phyloP scores from a whole-genome alignment of 768 basidiomycete species.

The Mycena belliarum region DNA sequence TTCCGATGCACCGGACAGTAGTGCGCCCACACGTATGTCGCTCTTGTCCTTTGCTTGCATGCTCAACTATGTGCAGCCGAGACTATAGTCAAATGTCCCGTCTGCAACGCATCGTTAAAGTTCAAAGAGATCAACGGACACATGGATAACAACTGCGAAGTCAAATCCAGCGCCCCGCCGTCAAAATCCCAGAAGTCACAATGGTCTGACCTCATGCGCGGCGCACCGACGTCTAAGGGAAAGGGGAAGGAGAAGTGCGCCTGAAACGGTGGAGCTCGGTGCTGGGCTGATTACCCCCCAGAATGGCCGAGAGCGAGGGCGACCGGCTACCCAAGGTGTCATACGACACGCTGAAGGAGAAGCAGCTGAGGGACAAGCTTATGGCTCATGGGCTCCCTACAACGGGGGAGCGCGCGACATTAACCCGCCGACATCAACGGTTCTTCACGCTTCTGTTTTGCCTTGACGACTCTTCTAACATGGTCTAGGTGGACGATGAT shows the following conservation, averaged over 20 bases:
- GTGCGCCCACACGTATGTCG: conserved; percentile 9
- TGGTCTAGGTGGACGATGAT: conserved; percentile 65
- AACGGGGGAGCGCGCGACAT: conserved; percentile 50
- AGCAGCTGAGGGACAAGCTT: conserved; percentile 58
- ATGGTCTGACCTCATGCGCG: conserved; percentile 49
- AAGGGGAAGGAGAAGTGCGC: conserved; percentile 41
- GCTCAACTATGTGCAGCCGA: conserved; percentile 31
- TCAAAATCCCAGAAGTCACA: conserved; percentile 31
- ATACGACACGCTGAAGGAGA: conserved; percentile 65
- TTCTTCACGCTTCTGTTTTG: conserved; percentile 25
- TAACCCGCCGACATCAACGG: conserved; percentile 63
- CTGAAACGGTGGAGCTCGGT: not conserved
- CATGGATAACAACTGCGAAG: conserved; percentile 62
- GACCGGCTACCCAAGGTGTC: conserved; percentile 62
- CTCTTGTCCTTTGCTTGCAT: not conserved
- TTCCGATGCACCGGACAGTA: not conserved
- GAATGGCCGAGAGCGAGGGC: conserved; percentile 35
- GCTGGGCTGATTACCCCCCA: conserved; percentile 16
- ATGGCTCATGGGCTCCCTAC: conserved; percentile 49
- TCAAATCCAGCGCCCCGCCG: conserved; percentile 27
- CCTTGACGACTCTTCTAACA: not conserved
- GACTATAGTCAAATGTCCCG: conserved; percentile 56
- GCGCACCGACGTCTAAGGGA: conserved; percentile 34
- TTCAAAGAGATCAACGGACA: conserved; percentile 57
- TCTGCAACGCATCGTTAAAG: conserved; percentile 54